Percentiles rank a stretch among this genome's conserved stretches.
Evolutionary conservation across 139 green algal species (phyloP).

Genomic region (Closterium sp.): DNA sequence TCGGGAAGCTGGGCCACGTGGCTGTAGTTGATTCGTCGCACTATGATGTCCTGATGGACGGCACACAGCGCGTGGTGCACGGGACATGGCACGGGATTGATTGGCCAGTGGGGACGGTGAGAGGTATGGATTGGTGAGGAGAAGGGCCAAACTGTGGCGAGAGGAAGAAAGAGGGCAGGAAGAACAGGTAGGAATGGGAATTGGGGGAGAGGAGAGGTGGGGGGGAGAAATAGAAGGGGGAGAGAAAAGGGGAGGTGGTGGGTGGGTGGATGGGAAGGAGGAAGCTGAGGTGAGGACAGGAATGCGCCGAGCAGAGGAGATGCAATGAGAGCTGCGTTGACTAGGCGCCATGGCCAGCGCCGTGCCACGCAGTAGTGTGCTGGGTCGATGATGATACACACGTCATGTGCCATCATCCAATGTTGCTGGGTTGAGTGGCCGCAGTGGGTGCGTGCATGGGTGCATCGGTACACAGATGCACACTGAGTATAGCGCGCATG

Average conservation of each 20-base stretch:
- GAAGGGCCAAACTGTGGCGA: neutral
- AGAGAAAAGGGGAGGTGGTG: neutral
- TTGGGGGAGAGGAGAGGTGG: neutral
- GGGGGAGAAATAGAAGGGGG: neutral
- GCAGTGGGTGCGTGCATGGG: too few relatives aligned
- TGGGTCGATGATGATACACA: too few relatives aligned
- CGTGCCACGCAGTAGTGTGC: too few relatives aligned
- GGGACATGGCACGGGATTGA: neutral
- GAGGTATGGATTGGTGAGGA: neutral
- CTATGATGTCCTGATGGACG: conserved; percentile 11
- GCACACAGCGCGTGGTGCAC: too few relatives aligned
- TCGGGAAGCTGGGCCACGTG: neutral
- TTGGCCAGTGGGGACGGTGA: neutral
- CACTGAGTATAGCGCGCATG: too few relatives aligned
- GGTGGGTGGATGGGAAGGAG: neutral
- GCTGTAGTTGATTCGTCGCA: conserved; percentile 6
- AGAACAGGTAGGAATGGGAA: neutral
- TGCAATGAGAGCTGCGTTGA: neutral
- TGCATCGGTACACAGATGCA: too few relatives aligned
- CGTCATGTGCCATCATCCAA: too few relatives aligned
- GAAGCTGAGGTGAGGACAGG: neutral
- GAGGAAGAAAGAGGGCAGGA: neutral
- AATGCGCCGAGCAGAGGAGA: neutral
- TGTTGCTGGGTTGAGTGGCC: too few relatives aligned
- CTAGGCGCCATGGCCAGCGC: too few relatives aligned